These are phyloP conservation scores for Spathaspora girioi DNA, from an alignment of 805 yeast species.

Conservation along the genomic window DNA sequence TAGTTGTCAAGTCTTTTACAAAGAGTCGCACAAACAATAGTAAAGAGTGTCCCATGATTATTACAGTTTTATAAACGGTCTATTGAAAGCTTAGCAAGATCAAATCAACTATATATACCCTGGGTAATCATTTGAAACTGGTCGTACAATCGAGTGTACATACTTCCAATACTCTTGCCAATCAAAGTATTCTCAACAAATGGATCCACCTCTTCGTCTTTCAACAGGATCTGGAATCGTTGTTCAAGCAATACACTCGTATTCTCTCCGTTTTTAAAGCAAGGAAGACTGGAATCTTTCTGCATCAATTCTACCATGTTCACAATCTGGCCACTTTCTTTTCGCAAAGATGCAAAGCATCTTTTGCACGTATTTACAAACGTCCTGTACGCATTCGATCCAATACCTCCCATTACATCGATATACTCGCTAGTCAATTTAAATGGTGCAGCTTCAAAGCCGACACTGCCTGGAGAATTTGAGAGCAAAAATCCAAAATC, in stretches of 20 bases:
- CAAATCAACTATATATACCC: conserved; percentile 78
- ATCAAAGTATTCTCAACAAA: conserved; percentile 78
- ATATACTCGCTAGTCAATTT: conserved; percentile 87
- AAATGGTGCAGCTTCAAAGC: conserved; percentile 97
- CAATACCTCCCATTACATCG: conserved; percentile 79
- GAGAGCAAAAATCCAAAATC: conserved; percentile 93
- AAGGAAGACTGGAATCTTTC: conserved; percentile 83
- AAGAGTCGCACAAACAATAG: no score
- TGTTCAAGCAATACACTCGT: conserved; percentile 78
- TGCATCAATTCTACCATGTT: conserved; percentile 92
- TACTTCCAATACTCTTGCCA: conserved; percentile 78
- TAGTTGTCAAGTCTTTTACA: no score
- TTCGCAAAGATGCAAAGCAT: conserved; percentile 72
- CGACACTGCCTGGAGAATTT: conserved; percentile 95
- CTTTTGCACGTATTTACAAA: conserved; percentile 64
- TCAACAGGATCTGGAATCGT: conserved; percentile 73
- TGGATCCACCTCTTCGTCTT: conserved; percentile 66
- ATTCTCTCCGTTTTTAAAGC: conserved; percentile 83
- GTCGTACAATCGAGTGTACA: conserved; percentile 89
- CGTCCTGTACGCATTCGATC: conserved; percentile 55
- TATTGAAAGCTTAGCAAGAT: no score
- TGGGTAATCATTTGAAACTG: conserved; percentile 93
- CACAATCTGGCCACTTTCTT: conserved; percentile 68
- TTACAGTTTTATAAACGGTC: no score
- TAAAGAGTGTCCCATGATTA: no score